Evolutionary conservation across 148 eudicot species (phyloP).

Genomic region (Silene conica): DNA sequence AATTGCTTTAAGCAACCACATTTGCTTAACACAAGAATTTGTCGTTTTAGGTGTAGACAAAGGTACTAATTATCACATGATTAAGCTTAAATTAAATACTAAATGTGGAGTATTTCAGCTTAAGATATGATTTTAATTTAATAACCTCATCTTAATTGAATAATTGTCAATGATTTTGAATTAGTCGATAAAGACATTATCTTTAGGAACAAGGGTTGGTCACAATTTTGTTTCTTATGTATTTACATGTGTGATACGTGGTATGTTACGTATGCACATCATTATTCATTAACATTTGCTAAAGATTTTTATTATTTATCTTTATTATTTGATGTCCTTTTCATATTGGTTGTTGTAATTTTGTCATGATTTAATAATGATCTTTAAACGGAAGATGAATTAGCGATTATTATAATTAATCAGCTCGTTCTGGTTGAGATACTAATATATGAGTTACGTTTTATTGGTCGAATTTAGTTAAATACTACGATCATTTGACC

Average conservation of each 20-base stretch:
- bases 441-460: no score
- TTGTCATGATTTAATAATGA: background rate
- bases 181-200: background rate
- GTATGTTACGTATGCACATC: background rate
- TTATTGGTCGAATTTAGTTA: no score
- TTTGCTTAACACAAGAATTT: background rate
- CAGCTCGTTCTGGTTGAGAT: no score
- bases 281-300: background rate
- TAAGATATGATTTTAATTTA: constrained; percentile 7
- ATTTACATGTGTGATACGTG: constrained; percentile 6
- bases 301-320: constrained; percentile 2
- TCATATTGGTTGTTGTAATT: background rate
- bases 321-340: constrained; percentile 5
- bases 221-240: background rate
- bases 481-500: no score
- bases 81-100: constrained; percentile 8
- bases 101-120: constrained; percentile 1
- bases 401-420: no score
- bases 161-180: constrained; percentile 5
- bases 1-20: background rate
- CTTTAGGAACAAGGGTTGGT: background rate
- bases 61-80: background rate
- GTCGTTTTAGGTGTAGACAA: constrained; percentile 2
- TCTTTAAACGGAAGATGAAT: background rate
- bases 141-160: background rate